Conservation (phyloP, 495 filamentous ascomycete genomes). For the Beverwykella pulmonaria region DNA sequence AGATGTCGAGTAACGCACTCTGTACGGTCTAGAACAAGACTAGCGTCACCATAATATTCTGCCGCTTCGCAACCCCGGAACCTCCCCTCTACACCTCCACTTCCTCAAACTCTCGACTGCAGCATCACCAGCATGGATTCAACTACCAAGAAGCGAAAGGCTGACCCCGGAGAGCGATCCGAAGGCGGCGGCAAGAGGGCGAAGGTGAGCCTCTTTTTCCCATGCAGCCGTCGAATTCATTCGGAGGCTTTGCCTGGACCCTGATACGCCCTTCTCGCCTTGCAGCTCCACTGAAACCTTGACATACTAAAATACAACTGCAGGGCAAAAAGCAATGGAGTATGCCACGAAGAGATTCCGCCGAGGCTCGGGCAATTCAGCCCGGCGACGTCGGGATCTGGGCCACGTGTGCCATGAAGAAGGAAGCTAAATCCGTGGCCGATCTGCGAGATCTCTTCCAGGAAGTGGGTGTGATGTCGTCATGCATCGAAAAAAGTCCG, state of each 20-base stretch:
- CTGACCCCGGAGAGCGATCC: constrained; percentile 3
- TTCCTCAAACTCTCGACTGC: constrained; percentile 5
- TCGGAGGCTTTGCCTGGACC: constrained; percentile 11
- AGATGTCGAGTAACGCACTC: background rate
- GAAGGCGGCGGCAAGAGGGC: constrained; percentile 26
- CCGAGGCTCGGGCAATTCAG: constrained; percentile 41
- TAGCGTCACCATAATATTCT: background rate
- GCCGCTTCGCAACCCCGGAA: background rate
- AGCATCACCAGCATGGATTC: constrained; percentile 27
- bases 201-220: constrained; percentile 28
- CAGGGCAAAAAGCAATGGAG: constrained; percentile 48
- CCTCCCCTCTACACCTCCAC: background rate
- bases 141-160: constrained; percentile 33
- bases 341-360: constrained; percentile 35
- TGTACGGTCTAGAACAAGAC: background rate
- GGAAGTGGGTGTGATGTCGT: constrained; percentile 56
- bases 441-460: constrained; percentile 76
- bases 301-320: constrained; percentile 7
- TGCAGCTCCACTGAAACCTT: constrained; percentile 9
- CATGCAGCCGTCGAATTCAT: background rate
- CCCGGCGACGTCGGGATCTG: constrained; percentile 85
- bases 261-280: constrained; percentile 18
- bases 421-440: constrained; percentile 73
- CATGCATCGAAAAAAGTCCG: background rate
- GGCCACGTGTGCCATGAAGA: constrained; percentile 80